Percentiles rank a stretch among this genome's conserved stretches.
These are phyloP conservation scores for Mangifera indica DNA, from an alignment of 345 rosid species.

Conservation along the genomic window DNA sequence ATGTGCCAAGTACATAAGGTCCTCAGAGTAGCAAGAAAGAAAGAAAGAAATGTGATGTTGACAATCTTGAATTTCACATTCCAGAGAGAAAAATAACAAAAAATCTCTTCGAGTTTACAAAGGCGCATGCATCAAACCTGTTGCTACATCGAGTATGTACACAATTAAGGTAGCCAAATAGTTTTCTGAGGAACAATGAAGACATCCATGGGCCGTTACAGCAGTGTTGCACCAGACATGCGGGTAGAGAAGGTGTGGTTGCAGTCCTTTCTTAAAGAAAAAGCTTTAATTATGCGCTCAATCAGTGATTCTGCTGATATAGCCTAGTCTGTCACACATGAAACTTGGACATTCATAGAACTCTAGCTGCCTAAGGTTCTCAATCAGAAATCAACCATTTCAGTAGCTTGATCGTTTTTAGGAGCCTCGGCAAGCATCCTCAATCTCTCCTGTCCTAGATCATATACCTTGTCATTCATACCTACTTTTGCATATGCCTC, in stretches of 20 bases:
- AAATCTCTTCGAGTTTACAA: conserved; percentile 2
- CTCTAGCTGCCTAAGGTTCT: not conserved
- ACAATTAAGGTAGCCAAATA: conserved; percentile 3
- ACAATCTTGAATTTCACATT: not conserved
- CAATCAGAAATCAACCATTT: not conserved
- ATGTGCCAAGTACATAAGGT: too few relatives aligned
- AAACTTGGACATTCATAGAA: not conserved
- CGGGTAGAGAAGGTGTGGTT: not conserved
- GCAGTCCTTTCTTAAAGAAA: not conserved
- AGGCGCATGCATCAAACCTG: not conserved
- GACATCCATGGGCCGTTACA: not conserved
- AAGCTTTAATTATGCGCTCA: not conserved
- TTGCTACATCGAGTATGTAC: not conserved
- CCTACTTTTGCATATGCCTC: conserved; percentile 73
- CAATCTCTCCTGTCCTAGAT: conserved; percentile 68
- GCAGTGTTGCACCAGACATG: not conserved
- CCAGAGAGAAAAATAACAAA: not conserved
- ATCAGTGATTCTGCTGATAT: not conserved
- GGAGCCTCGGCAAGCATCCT: conserved; percentile 14
- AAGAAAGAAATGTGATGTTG: not conserved
- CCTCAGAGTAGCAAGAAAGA: not conserved
- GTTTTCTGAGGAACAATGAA: not conserved
- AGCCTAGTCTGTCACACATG: not conserved
- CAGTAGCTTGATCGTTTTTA: not conserved
- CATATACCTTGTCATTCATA: conserved; percentile 77